Base-by-base conservation (phyloP, 805 yeast genomes). In the Metschnikowia hibisci region DNA sequence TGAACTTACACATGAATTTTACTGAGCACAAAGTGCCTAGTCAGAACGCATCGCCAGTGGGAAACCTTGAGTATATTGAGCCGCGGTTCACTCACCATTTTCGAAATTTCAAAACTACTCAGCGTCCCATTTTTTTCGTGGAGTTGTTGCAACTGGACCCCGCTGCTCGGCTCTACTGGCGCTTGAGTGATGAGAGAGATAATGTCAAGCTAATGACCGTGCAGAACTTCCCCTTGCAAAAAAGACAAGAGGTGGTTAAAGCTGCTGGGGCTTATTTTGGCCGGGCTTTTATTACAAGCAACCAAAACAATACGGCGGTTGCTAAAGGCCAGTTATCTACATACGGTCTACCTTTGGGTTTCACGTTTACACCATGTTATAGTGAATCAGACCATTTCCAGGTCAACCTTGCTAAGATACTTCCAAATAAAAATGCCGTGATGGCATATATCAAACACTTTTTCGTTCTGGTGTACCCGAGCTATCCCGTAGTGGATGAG, bases 61-160 rank as follows among this genome's bases (percentile, higher is more conserved):
- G 39, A 11, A 35, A 35, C 25, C 32, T 35, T n/a, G 48, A 31
- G 8, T 36, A 33, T 30, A 35, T 41, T 5, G 47, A 43, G 40
- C 35, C 42, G 5, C 30, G 44, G 3, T 43, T 29, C 25, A 31
- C 26, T 11, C 31, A 18, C 4, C 34, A 28, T 8, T 43, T 41
- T 27, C 35, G 38, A 6, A 39, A 44, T 27, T 43, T 47, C 39
- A 43, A 38, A 32, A 31, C 43, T 11, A 23, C 47, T 22, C 44
- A 41, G 35, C 25, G 51, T n/a, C 51, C 50, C 9, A 33, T 52
- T 2, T 51, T 47, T 6, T 32, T 53, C 11, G 34, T 50, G 12
- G 50, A 43, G 22, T 34, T 54, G 35, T 51, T 55, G 36, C 51
- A 55, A 37, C 53, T 52, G 37, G 60, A 58, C 16, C 52, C 54